Evolutionary conservation across 768 basidiomycete genomes (phyloP).

Genomic region (Scleroderma bovista): DNA sequence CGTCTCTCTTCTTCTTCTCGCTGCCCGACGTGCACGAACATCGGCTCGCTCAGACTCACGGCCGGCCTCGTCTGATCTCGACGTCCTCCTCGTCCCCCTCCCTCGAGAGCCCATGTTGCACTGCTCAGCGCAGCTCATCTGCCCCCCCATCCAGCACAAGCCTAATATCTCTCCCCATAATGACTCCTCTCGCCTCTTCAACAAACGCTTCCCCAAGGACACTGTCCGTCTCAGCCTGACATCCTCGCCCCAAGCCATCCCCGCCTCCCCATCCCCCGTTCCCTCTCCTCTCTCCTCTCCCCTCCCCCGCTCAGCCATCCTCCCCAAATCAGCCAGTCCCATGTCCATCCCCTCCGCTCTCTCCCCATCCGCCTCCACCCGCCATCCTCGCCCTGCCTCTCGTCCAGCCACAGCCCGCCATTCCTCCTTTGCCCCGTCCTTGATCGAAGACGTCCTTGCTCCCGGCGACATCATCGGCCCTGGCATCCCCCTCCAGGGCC

Average conservation of each 20-base stretch:
- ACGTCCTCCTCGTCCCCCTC: constrained; percentile 21
- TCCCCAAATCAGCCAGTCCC: constrained; percentile 25
- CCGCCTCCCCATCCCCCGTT: constrained; percentile 3
- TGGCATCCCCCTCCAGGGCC: constrained; percentile 60
- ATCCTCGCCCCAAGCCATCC: constrained; percentile 9
- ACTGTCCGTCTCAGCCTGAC: constrained; percentile 11
- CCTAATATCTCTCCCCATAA: constrained; percentile 23
- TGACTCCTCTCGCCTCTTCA: constrained; percentile 29
- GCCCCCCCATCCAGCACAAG: constrained; percentile 29
- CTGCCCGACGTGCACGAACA: constrained; percentile 20
- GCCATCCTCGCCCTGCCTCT: constrained; percentile 32
- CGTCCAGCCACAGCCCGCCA: constrained; percentile 19
- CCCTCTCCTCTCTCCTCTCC: constrained; percentile 25
- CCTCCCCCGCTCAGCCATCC: constrained; percentile 27
- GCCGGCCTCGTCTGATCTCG: constrained; percentile 52
- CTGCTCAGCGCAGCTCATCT: constrained; percentile 35
- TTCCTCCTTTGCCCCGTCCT: constrained; percentile 28
- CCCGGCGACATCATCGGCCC: constrained; percentile 73
- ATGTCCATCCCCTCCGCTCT: constrained; percentile 31
- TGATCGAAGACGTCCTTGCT: constrained; percentile 48
- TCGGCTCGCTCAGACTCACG: constrained; percentile 28
- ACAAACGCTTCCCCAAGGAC: constrained; percentile 32
- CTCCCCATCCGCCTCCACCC: constrained; percentile 26
- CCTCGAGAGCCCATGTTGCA: constrained; percentile 51
- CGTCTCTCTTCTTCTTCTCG: neutral